A percentile compares a stretch with the other conserved stretches of the same genome.
phyloP scores from a whole-genome alignment of 2,329 filamentous ascomycete genomes.

The Ramularia endophylla region DNA sequence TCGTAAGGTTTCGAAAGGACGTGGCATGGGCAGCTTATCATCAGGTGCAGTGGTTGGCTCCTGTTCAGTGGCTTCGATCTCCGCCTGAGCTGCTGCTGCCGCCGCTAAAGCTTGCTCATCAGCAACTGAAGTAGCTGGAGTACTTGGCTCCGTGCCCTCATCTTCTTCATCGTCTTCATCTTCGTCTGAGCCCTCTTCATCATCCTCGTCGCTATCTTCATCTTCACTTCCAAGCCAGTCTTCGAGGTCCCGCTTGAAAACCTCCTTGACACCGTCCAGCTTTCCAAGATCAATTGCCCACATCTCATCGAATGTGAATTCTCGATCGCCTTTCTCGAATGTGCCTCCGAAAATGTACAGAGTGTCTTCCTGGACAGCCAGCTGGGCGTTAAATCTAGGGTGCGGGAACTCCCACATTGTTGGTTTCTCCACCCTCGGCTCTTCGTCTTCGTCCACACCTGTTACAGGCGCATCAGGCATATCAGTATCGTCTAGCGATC shows the following conservation, averaged over 20 bases:
- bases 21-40: conserved; percentile 67
- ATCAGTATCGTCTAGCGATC: conserved; percentile 49
- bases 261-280: conserved; percentile 85
- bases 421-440: conserved; percentile 47
- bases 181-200: conserved; percentile 48
- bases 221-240: conserved; percentile 65
- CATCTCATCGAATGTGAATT: conserved; percentile 94
- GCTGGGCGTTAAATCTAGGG: conserved; percentile 80
- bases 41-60: conserved; percentile 48
- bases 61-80: conserved; percentile 18
- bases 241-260: conserved; percentile 77
- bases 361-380: conserved; percentile 86
- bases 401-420: conserved; percentile 79
- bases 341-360: conserved; percentile 95
- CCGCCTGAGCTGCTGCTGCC: conserved; percentile 12
- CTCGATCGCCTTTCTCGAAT: conserved; percentile 87
- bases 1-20: conserved; percentile 82
- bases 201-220: conserved; percentile 45
- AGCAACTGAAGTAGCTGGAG: conserved; percentile 23
- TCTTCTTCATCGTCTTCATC: conserved; percentile 43
- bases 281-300: conserved; percentile 93
- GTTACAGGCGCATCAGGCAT: conserved; percentile 28
- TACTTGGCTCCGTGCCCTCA: conserved; percentile 48
- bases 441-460: conserved; percentile 46
- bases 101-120: conserved; percentile 13